A percentile compares a stretch with the other conserved stretches of the same genome.
Evolutionary conservation across 23 red algal genomes (phyloP).

Genomic region (Gracilaria domingensis): DNA sequence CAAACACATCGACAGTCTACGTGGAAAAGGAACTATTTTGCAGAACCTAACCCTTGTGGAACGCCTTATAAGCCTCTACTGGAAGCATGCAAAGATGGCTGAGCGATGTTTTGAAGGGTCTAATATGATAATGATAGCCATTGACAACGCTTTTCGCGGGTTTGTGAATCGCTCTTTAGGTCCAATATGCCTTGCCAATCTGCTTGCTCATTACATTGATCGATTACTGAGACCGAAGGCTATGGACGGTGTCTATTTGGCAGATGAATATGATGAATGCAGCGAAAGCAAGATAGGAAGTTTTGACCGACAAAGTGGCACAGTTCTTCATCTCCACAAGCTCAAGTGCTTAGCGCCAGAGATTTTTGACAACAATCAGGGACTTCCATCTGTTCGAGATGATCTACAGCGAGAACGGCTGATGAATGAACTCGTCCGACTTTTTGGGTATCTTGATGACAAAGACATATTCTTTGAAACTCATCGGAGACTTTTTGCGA

Average conservation of each 20-base stretch:
- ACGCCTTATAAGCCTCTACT: constrained; percentile 40
- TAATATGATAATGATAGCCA: constrained; percentile 51
- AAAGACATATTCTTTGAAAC: constrained; percentile 93
- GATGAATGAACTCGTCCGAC: constrained; percentile 46
- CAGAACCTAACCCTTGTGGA: constrained; percentile 43
- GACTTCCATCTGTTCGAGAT: not conserved
- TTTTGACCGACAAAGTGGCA: not conserved
- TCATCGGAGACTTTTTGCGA: constrained; percentile 78
- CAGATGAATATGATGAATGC: constrained; percentile 23
- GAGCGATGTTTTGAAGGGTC: constrained; percentile 72
- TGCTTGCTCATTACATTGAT: constrained; percentile 76
- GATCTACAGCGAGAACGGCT: constrained; percentile 21
- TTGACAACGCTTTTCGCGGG: constrained; percentile 66
- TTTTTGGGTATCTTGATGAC: constrained; percentile 86
- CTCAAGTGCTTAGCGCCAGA: constrained; percentile 18
- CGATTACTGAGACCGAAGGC: constrained; percentile 42
- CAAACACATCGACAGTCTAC: constrained; percentile 20
- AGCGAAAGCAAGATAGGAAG: not conserved
- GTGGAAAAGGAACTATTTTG: constrained; percentile 14
- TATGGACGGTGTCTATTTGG: not conserved
- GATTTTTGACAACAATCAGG: not conserved
- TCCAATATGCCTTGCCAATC: constrained; percentile 44
- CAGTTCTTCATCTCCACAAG: not conserved
- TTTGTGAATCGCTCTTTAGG: constrained; percentile 64
- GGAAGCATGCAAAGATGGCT: constrained; percentile 47